Evolutionary conservation across 2,329 filamentous ascomycete genomes (phyloP), one percentile per base, ranked within the genome.

Genomic region (Cladobotryum protrusum): DNA sequence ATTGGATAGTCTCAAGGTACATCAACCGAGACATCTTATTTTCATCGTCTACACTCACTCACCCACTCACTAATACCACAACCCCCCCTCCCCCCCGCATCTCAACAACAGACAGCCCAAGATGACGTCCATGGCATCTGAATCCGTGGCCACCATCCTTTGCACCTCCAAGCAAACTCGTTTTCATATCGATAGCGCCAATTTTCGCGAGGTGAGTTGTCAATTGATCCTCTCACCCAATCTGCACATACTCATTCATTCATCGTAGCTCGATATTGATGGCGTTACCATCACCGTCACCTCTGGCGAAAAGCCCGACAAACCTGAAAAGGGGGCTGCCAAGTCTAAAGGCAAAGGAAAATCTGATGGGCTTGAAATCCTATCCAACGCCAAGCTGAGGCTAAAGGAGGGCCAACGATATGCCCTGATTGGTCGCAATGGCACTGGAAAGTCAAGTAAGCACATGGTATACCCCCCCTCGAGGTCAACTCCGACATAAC

Each of bases 381-480:
- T 95, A 3, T 73, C 73, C 9, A 81, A 86, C 63, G 86, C 85
- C 1, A 83, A 82, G 50, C 68, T 95, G 34, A 79, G 83, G 19
- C 69, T 95, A 3, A 87, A 92, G 56, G 79, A 83, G 45, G 85
- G 86, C 0, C 75, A 82, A 42, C 77, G 86, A 53, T 95, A 95
- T 72, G 88, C 87, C 0, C 72, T 95, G 2, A 74, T 92, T 17
- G 89, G 89, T 0, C 77, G 87, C 6, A 95, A 95, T 67, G 89
- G 89, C 1, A 86, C 83, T 2, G 89, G 89, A 5, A 95, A 95
- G 63, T 91, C 87, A 4, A 92, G 83, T 85, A 67, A 65, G 76
- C 20, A 7, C 18, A 13, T 17, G 13, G 14, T 13, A 14, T 35
- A 6, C 24, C 4, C 5, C 18, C 41, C 3, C 19, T 40, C 19